Evolutionary conservation across 257 asterid genomes (phyloP), one percentile per base, ranked within the genome.

Genomic region (Penstemon newberryi): DNA sequence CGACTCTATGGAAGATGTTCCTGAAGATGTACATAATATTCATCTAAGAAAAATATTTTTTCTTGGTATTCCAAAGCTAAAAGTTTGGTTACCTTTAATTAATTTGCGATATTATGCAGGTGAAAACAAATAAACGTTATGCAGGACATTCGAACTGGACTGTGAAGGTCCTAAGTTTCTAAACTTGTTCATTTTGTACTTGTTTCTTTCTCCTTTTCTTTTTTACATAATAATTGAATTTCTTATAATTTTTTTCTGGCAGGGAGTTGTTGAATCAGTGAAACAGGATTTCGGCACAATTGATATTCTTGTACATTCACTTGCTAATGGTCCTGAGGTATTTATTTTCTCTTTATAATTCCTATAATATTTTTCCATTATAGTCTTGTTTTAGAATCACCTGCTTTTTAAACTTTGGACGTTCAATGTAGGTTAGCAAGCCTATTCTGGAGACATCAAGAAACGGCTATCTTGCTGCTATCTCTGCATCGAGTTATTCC

Each of bases 271-370:
- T 52, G 98, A 94, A 75, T 70, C 90, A 10, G 98, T 94, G 67
- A 89, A 87, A 81, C 83, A 87, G 73, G 98, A 94, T 79, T 94
- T 89, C 67, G 97, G 99, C 77, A 84, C 93, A 8, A 91, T 94
- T 66, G 99, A 94, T 79, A 94, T 94, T 76, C 99, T 94, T 66
- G 96, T 94, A 36, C 99, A 94, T 77, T 94, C 99, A 55, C 96
- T 91, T 73, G 99, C 99, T 67, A 94, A 94, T 76, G 97, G 97
- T 67, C 99, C 99, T 45, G 99, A 91, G 96, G 99, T 89, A 73
- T 46, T 44, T 51, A 10, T 37, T 10, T 49, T 57, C 3, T 8
- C 65, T 58, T 51, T 44, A 39, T 67, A 5, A 65, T 12, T 67
- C 45, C 2, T 18, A 38, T 25, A 7, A 11, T 40, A 7, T 8